Percentiles rank a stretch among this genome's conserved stretches.
Conservation (phyloP, 495 filamentous ascomycete species). For the Neurospora sp. region DNA sequence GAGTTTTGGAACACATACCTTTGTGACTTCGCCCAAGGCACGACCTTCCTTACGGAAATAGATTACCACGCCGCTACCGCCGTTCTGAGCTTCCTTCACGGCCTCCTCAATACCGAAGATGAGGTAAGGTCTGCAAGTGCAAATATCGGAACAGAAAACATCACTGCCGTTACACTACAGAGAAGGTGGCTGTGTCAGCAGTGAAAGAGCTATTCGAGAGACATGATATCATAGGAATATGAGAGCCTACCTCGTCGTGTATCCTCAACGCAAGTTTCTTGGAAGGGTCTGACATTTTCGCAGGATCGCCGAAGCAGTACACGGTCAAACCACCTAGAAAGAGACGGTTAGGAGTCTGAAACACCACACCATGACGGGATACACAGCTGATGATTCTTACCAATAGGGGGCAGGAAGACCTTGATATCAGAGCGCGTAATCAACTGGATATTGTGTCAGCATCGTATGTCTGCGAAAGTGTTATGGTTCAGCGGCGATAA, state of each 20-base stretch:
- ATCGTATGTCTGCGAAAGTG: background rate
- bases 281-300: slow-evolving; percentile 82
- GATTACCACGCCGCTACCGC: slow-evolving; percentile 91
- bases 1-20: slow-evolving; percentile 39
- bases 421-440: slow-evolving; percentile 93
- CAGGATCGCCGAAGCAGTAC: slow-evolving; percentile 92
- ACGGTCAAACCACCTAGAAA: slow-evolving; percentile 76
- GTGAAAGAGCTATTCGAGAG: slow-evolving; percentile 1
- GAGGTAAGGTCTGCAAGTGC: slow-evolving; percentile 92
- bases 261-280: slow-evolving; percentile 80
- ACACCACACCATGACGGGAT: slow-evolving; percentile 9
- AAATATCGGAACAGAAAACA: slow-evolving; percentile 98
- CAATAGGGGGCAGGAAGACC: slow-evolving; percentile 88
- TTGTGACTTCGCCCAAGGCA: slow-evolving; percentile 94
- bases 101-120: slow-evolving; percentile 96
- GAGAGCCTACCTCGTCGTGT: slow-evolving; percentile 66
- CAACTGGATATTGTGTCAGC: slow-evolving; percentile 37
- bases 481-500: background rate
- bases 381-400: slow-evolving; percentile 20
- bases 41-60: slow-evolving; percentile 98
- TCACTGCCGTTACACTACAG: slow-evolving; percentile 82
- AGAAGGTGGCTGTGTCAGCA: slow-evolving; percentile 2
- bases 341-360: slow-evolving; percentile 17
- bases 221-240: background rate
- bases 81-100: slow-evolving; percentile 90